These are phyloP conservation scores for Plasmodium blacklocki DNA, from an alignment of 169 alveolate genomes.

Conservation along the genomic window DNA sequence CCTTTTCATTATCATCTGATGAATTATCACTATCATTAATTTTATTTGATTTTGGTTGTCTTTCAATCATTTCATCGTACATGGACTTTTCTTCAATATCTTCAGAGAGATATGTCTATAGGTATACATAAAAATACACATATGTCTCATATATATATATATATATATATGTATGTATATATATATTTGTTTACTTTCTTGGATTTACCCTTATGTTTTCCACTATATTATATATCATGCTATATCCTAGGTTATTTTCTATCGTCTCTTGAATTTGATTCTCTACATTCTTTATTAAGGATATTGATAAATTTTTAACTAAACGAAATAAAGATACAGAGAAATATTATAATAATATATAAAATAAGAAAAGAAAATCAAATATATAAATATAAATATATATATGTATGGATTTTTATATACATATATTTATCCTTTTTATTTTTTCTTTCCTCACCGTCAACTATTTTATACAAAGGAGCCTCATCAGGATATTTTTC, in stretches of 20 bases:
- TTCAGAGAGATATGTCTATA: slow-evolving; percentile 49
- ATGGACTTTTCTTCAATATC: slow-evolving; percentile 62
- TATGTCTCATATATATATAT: background rate
- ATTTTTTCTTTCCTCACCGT: slow-evolving; percentile 7
- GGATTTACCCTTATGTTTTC: slow-evolving; percentile 49
- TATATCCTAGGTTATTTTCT: slow-evolving; percentile 69
- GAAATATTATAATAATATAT: background rate
- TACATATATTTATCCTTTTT: background rate
- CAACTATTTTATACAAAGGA: slow-evolving; percentile 55
- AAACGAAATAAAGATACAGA: background rate
- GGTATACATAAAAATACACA: background rate
- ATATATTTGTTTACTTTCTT: background rate
- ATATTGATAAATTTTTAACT: slow-evolving; percentile 25
- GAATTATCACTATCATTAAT: slow-evolving; percentile 7
- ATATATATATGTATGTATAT: background rate
- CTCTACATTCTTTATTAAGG: slow-evolving; percentile 34
- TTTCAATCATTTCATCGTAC: slow-evolving; percentile 71
- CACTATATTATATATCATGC: slow-evolving; percentile 60
- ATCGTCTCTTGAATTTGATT: slow-evolving; percentile 37
- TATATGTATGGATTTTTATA: background rate
- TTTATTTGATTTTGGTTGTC: slow-evolving; percentile 21
- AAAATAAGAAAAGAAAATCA: background rate
- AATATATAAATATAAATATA: background rate
- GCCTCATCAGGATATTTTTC: slow-evolving; percentile 61
- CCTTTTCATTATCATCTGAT: slow-evolving; percentile 26